Evolutionary conservation across 2,329 filamentous ascomycete species (phyloP).

Genomic region (Gaeumannomyces tritici): DNA sequence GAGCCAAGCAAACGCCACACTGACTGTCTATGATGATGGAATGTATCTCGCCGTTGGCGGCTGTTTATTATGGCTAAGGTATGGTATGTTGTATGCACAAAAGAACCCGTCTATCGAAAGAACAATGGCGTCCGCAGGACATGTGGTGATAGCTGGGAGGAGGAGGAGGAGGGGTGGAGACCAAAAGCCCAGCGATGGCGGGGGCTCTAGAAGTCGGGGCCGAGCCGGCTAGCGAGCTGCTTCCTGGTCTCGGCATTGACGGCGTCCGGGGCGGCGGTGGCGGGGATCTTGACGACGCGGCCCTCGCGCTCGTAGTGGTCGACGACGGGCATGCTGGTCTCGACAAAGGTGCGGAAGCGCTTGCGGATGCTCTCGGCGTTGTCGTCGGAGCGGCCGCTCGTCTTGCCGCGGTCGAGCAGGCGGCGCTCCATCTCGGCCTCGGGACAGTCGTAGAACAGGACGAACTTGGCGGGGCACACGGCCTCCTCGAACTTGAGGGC

Average conservation of each 20-base stretch:
- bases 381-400: conserved; percentile 82
- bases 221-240: conserved; percentile 39
- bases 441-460: conserved; percentile 89
- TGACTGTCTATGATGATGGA: not conserved
- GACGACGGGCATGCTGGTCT: conserved; percentile 97
- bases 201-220: conserved; percentile 28
- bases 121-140: not conserved
- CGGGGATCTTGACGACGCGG: conserved; percentile 72
- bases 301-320: conserved; percentile 69
- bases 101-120: not conserved
- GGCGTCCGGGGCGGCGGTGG: conserved; percentile 55
- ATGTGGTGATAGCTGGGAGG: not conserved
- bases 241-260: conserved; percentile 46
- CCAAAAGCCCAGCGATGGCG: not conserved
- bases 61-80: not conserved
- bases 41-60: not conserved
- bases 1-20: not conserved
- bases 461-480: conserved; percentile 75
- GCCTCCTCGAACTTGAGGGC: conserved; percentile 85
- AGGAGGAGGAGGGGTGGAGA: too few relatives aligned
- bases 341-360: conserved; percentile 86
- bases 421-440: conserved; percentile 81
- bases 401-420: conserved; percentile 83
- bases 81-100: too few relatives aligned
- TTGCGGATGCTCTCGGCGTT: conserved; percentile 95